Evolutionary conservation across 208 protist genomes (phyloP).

Genomic region (Leishmania amazonensis): DNA sequence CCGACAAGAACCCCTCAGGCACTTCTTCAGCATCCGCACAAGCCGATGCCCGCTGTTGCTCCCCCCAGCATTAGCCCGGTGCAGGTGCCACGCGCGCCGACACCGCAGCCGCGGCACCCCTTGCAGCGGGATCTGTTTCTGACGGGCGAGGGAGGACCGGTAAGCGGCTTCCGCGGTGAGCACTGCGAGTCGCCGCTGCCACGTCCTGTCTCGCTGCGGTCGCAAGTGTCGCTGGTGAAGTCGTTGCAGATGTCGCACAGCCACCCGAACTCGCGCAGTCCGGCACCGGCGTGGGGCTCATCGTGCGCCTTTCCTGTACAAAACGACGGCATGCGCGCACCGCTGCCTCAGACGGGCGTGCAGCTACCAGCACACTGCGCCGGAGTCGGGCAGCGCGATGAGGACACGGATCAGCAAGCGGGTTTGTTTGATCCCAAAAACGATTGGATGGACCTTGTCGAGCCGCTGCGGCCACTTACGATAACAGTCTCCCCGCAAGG

Average conservation of each 20-base stretch:
- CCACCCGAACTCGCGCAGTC: background rate
- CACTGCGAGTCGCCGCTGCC: constrained; percentile 45
- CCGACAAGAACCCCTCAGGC: constrained; percentile 6
- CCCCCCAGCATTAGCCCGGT: constrained; percentile 22
- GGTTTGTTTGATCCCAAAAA: constrained; percentile 27
- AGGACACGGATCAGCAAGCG: constrained; percentile 3
- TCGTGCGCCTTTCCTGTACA: background rate
- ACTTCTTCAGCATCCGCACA: constrained; percentile 45
- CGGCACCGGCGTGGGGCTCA: background rate
- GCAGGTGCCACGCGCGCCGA: constrained; percentile 30
- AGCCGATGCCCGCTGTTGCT: constrained; percentile 19
- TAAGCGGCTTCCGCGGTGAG: background rate
- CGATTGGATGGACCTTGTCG: constrained; percentile 40
- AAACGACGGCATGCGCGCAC: background rate
- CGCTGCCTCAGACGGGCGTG: background rate
- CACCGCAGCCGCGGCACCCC: constrained; percentile 8
- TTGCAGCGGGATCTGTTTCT: background rate
- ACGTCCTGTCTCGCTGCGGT: constrained; percentile 65
- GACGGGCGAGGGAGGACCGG: background rate
- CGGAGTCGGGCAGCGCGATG: too few species aligned
- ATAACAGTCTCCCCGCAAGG: constrained; percentile 31
- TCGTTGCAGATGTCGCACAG: background rate
- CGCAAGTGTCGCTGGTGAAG: constrained; percentile 37
- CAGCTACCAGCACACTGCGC: background rate
- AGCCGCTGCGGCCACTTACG: constrained; percentile 29